phyloP scores from a whole-genome alignment of 768 basidiomycete genomes.

The Pleurotus giganteus region DNA sequence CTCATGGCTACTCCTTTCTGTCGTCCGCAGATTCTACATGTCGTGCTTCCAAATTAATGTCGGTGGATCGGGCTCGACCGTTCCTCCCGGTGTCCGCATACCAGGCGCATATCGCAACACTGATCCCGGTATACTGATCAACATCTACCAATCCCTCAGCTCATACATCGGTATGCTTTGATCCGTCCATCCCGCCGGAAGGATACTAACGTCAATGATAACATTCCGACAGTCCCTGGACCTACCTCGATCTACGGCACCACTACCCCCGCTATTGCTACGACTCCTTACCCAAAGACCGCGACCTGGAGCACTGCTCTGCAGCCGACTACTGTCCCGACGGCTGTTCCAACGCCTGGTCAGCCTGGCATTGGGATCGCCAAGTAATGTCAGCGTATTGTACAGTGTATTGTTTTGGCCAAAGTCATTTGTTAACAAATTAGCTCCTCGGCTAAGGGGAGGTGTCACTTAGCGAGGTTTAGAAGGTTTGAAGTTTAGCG shows the following conservation, averaged over 20 bases:
- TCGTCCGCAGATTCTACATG: constrained; percentile 34
- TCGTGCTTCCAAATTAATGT: constrained; percentile 44
- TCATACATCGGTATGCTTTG: constrained; percentile 36
- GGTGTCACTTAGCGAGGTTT: too few species aligned
- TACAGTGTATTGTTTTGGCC: too few species aligned
- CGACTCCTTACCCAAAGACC: constrained; percentile 41
- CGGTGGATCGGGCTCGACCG: constrained; percentile 27
- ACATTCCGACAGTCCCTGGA: constrained; percentile 36
- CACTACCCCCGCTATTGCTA: constrained; percentile 36
- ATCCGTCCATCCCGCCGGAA: background rate
- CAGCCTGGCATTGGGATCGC: constrained; percentile 13
- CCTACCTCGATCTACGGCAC: constrained; percentile 39
- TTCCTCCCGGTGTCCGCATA: constrained; percentile 37
- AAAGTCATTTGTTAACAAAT: too few species aligned
- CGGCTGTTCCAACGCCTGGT: constrained; percentile 23
- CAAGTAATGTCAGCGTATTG: too few species aligned
- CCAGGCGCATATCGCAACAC: constrained; percentile 40
- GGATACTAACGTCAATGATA: background rate
- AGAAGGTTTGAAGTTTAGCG: too few species aligned
- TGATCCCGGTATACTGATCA: constrained; percentile 43
- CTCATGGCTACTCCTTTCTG: background rate
- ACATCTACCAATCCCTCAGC: constrained; percentile 42
- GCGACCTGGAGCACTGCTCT: constrained; percentile 50
- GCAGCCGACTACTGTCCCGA: constrained; percentile 46
- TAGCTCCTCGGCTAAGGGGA: too few species aligned